Conservation (phyloP, 1,284 basidiomycete genomes). For the Leccinum pallidistipes region DNA sequence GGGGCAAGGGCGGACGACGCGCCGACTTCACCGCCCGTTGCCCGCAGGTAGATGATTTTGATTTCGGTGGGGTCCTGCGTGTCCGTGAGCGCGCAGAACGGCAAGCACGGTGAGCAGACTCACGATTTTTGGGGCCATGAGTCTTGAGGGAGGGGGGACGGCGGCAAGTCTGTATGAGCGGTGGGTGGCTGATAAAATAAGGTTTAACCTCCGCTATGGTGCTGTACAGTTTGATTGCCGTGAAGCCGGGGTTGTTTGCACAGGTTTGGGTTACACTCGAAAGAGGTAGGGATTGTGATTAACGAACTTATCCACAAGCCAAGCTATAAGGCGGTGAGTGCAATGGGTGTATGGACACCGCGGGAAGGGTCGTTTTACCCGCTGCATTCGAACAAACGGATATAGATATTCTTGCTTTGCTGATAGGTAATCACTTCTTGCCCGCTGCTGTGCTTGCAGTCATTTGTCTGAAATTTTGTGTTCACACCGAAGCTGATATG, state of each 20-base stretch:
- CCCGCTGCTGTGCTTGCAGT: constrained; percentile 8
- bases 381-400: constrained; percentile 74
- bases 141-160: constrained; percentile 18
- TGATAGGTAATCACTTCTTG: constrained; percentile 65
- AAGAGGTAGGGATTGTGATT: neutral
- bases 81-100: constrained; percentile 16
- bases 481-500: constrained; percentile 75
- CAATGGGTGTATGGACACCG: constrained; percentile 76
- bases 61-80: constrained; percentile 87
- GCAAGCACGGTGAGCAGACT: constrained; percentile 17
- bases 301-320: constrained; percentile 18
- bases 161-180: neutral
- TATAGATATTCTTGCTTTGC: constrained; percentile 78
- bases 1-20: constrained; percentile 98
- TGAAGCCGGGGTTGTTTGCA: constrained; percentile 26
- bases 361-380: constrained; percentile 73
- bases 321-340: constrained; percentile 39
- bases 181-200: constrained; percentile 40
- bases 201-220: constrained; percentile 50
- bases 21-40: constrained; percentile 99
- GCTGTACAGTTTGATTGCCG: constrained; percentile 51
- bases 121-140: constrained; percentile 82
- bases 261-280: constrained; percentile 16
- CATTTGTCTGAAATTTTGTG: constrained; percentile 3
- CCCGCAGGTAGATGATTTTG: constrained; percentile 99